Base-by-base conservation (phyloP, 169 alveolate species). In the Cystoisospora suis region DNA sequence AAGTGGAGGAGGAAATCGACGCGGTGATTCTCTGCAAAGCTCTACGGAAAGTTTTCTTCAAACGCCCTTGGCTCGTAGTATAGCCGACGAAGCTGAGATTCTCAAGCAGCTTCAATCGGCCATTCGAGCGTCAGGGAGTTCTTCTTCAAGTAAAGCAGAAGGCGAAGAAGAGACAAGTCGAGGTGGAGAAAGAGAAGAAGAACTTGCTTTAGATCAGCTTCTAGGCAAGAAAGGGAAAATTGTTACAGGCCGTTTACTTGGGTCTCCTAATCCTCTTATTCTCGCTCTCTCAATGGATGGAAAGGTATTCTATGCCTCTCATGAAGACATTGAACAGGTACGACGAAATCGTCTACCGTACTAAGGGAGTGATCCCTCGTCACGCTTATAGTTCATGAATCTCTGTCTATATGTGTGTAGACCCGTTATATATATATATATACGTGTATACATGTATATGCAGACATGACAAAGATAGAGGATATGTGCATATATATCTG, bases 351-450 rank as follows among this genome's bases (percentile, higher is more conserved):
- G 20, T 20, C 65, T 53, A 9, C 65, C 9, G 20, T 15, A n/a
- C 61, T 49, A 49, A 20, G 61, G n/a, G 20, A 12, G 61, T 20
- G 20, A 12, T 12, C 61, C 20, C 61, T 49, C n/a, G n/a, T 49
- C n/a, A 49, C 9, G 20, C 9, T 12, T 49, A 12, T 20, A 20
- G 61, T 49, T 49, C 61, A 49, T 49, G 20, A 9, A 20, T 49
- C n/a, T 20, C 61, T 49, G 61, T 61, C 15, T 61, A 61, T 70
- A 36, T 70, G 3, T n/a, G 38, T 70, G 27, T 70, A 34, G 32
- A 70, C n/a, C n/a, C n/a, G n/a, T n/a, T 70, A 70, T 70, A 34
- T 70, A 70, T 70, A 70, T 70, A 70, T 70, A 36, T 36, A 70
- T 70, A 36, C 27, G 38, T 70, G 81, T n/a, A 3, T n/a, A n/a